Base-by-base conservation (phyloP, 2,329 filamentous ascomycete genomes). In the Trichoderma sp. region DNA sequence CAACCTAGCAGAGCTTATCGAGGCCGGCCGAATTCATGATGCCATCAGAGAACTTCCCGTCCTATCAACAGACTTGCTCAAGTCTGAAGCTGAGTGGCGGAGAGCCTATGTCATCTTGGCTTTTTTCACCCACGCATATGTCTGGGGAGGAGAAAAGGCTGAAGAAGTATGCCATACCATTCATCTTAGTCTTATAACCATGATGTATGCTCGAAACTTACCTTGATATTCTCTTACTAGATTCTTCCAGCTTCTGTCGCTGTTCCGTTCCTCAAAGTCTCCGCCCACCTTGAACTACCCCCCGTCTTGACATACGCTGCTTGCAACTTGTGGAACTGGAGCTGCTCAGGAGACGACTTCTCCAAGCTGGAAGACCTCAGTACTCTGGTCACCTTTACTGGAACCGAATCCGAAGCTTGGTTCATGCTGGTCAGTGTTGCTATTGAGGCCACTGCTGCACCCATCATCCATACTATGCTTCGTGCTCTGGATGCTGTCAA, bases 271-370 rank as follows among this genome's bases (percentile, higher is more conserved):
- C 84, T 96, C 57, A 76, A 86, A 58, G 86, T 93, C 11, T 93
- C 93, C 67, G 80, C 85, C 14, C 88, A 91, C 73, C 87, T 97
- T 7, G 91, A 94, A 71, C 85, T 97, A 0, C 94, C 94, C 0
- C 91, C 94, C 1, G 92, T 96, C 0, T 92, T 94, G n/a, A 96
- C 94, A 13, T 98, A 97, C 76, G 92, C 95, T 0, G 92, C 88
- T 0, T 84, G 95, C 40, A 94, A 92, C 73, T 84, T 98, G 14
- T 98, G 94, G 94, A 98, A 98, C 81, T 97, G 92, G 81, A 85
- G 87, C 71, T 88, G 91, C 49, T 71, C 73, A 0, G 77, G 79
- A 2, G 56, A 74, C 0, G 85, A 89, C 61, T 87, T 91, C 33
- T 87, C 89, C 72, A 83, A 88, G 69, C 82, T 95, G 11, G 87